Conservation (phyloP, 2,329 filamentous ascomycete species). For the Aureobasidium vineae region DNA sequence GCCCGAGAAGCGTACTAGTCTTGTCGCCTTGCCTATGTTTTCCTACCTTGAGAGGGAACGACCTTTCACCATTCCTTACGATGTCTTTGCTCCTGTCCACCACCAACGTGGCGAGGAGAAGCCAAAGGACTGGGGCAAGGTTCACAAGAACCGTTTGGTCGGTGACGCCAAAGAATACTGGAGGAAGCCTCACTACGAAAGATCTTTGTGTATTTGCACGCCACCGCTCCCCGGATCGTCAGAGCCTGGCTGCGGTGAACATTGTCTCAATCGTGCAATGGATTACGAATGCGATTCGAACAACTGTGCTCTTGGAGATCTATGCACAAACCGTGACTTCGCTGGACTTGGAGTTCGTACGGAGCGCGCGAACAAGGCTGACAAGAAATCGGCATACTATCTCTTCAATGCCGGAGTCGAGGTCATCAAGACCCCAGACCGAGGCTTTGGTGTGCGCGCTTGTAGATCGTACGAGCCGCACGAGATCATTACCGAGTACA, state of each 20-base stretch:
- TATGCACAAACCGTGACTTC: constrained; percentile 87
- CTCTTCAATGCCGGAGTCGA: constrained; percentile 93
- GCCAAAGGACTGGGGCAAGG: constrained; percentile 87
- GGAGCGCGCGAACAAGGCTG: constrained; percentile 45
- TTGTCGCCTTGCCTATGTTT: constrained; percentile 40
- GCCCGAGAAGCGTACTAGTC: constrained; percentile 61
- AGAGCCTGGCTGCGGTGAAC: constrained; percentile 79
- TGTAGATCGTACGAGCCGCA: constrained; percentile 83
- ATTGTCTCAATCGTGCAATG: constrained; percentile 95
- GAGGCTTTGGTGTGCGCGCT: constrained; percentile 87
- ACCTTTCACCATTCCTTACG: constrained; percentile 85
- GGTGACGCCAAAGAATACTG: constrained; percentile 41
- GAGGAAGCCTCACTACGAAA: constrained; percentile 35
- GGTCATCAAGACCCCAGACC: constrained; percentile 83
- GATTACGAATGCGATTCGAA: constrained; percentile 91
- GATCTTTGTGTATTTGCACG: constrained; percentile 66
- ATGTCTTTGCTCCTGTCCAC: constrained; percentile 83
- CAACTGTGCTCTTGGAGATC: constrained; percentile 79
- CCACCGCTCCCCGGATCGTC: constrained; percentile 40
- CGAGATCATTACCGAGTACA: constrained; percentile 98
- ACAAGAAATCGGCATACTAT: constrained; percentile 54
- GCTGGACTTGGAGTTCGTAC: constrained; percentile 71
- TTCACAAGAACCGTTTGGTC: constrained; percentile 86
- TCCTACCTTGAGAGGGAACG: constrained; percentile 58
- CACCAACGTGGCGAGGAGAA: constrained; percentile 72